Evolutionary conservation across 192 early-diverging fungal species (phyloP).

Genomic region (Piromyces sp.): DNA sequence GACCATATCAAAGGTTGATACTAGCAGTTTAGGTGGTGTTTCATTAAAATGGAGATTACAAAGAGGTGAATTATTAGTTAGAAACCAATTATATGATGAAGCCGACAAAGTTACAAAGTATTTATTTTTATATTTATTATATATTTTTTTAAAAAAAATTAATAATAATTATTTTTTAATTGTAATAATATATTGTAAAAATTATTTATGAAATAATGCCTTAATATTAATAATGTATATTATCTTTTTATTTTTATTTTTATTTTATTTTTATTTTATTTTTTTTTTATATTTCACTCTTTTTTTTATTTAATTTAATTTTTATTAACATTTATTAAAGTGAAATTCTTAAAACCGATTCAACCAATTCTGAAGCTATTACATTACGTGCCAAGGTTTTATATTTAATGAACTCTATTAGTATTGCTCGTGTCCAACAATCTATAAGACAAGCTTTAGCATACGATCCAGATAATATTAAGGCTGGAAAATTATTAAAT

Average conservation of each 20-base stretch:
- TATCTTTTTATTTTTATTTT: not conserved
- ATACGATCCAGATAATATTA: slow-evolving; percentile 60
- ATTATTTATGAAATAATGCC: too few relatives aligned
- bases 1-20: not conserved
- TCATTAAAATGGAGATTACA: slow-evolving; percentile 47
- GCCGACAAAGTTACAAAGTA: slow-evolving; percentile 41
- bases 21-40: not conserved
- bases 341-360: slow-evolving; percentile 35
- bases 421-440: slow-evolving; percentile 11
- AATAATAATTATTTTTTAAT: too few relatives aligned
- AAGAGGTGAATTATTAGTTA: slow-evolving; percentile 45
- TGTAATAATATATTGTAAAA: too few relatives aligned
- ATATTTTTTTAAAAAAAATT: too few relatives aligned
- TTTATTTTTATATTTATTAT: not conserved
- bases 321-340: slow-evolving; percentile 7
- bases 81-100: slow-evolving; percentile 36
- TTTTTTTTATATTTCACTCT: too few relatives aligned
- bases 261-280: too few relatives aligned
- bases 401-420: slow-evolving; percentile 41
- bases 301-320: too few relatives aligned
- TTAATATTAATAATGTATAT: too few relatives aligned
- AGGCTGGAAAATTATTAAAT: slow-evolving; percentile 45
- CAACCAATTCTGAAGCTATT: slow-evolving; percentile 52
- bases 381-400: slow-evolving; percentile 44
- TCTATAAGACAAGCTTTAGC: slow-evolving; percentile 34